phyloP scores from a whole-genome alignment of 2,329 filamentous ascomycete species.

The Chaetomium strumarium region DNA sequence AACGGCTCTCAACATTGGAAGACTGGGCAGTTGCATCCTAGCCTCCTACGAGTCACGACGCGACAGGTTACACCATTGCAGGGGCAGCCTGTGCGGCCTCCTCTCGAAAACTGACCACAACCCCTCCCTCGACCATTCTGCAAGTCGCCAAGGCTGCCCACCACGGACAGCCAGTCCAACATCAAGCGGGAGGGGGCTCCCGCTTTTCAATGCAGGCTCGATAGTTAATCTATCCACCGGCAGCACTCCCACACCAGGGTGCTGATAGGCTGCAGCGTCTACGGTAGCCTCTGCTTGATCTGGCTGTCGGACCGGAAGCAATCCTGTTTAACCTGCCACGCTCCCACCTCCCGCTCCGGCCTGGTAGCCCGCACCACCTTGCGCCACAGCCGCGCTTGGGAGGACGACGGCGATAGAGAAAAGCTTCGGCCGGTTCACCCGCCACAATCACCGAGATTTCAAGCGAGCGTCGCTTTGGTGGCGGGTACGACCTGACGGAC shows the following conservation, averaged over 20 bases:
- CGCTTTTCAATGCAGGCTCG: conserved; percentile 24
- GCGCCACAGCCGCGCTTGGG: conserved; percentile 19
- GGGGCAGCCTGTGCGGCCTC: conserved; percentile 1
- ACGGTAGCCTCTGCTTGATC: conserved; percentile 13
- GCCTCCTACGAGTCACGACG: too few species aligned
- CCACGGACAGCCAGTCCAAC: conserved; percentile 7
- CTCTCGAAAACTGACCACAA: conserved; percentile 17
- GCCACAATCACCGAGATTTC: neutral
- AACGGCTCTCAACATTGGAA: neutral
- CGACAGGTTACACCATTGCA: conserved; percentile 14
- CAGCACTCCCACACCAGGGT: conserved; percentile 16
- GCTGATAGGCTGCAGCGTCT: conserved; percentile 16
- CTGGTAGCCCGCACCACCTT: conserved; percentile 13
- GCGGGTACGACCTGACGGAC: conserved; percentile 5
- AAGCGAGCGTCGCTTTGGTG: neutral
- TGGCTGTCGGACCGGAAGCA: conserved; percentile 12
- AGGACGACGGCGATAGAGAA: conserved; percentile 12
- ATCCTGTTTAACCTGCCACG: conserved; percentile 21
- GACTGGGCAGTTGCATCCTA: neutral
- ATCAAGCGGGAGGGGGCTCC: conserved; percentile 24
- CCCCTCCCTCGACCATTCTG: conserved; percentile 9
- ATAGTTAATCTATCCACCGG: conserved; percentile 14
- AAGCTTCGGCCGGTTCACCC: neutral
- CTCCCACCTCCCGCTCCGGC: conserved; percentile 13
- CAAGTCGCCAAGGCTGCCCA: conserved; percentile 13